These are phyloP conservation scores for Neoscytalidium dimidiatum DNA, from an alignment of 2,329 filamentous ascomycete species.

Conservation along the genomic window DNA sequence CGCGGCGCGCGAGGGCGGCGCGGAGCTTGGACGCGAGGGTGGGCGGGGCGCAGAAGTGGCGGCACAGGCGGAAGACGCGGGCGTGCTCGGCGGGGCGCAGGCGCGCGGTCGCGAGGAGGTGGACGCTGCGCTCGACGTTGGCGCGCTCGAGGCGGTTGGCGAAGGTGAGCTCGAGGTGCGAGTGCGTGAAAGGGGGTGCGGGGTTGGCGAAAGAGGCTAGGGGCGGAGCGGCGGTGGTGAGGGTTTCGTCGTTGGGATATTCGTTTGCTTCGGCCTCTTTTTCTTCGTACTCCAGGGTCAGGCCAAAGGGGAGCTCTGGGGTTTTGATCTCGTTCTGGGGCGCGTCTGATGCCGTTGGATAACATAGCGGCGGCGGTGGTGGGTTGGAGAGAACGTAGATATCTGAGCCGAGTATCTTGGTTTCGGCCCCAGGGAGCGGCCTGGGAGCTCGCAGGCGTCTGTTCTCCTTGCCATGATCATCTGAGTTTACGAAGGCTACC, in stretches of 20 bases:
- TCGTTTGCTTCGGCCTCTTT: too few species aligned
- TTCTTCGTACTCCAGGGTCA: too few species aligned
- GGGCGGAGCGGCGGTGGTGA: background rate
- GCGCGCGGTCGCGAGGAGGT: slow-evolving; percentile 54
- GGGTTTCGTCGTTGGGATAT: too few species aligned
- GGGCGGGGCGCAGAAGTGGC: slow-evolving; percentile 55
- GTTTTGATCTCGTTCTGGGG: too few species aligned
- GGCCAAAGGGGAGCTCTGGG: too few species aligned
- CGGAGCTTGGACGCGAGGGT: slow-evolving; percentile 43
- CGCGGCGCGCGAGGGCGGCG: slow-evolving; percentile 39
- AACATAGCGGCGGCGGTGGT: too few species aligned
- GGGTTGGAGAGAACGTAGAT: too few species aligned
- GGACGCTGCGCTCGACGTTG: slow-evolving; percentile 63
- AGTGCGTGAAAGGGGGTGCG: slow-evolving; percentile 54
- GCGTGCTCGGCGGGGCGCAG: slow-evolving; percentile 30
- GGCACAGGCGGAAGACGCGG: slow-evolving; percentile 68
- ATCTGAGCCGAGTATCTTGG: too few species aligned
- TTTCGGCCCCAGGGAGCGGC: background rate
- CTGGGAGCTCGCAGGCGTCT: background rate
- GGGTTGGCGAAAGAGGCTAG: background rate
- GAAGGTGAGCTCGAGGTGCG: slow-evolving; percentile 67
- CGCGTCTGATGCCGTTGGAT: too few species aligned
- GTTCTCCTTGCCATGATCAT: background rate
- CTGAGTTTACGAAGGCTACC: background rate
- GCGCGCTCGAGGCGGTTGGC: slow-evolving; percentile 69